These are phyloP conservation scores for Zygosaccharomyces lentus DNA, from an alignment of 805 yeast species.

Conservation along the genomic window DNA sequence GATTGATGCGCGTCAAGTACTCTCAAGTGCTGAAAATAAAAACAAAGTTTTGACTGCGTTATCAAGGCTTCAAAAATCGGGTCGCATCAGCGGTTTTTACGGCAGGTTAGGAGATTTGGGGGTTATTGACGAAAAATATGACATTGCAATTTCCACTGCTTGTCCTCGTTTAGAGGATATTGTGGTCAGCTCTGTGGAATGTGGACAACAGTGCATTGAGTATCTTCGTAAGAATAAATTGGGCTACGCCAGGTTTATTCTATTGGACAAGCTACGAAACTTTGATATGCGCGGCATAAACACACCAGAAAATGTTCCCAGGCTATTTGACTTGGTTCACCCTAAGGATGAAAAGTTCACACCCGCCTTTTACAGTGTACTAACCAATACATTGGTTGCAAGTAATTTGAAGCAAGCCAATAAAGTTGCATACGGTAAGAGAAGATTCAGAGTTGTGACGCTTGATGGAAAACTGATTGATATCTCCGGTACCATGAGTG, in stretches of 20 bases:
- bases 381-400: conserved; percentile 87
- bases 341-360: conserved; percentile 64
- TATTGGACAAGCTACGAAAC: conserved; percentile 66
- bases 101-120: conserved; percentile 94
- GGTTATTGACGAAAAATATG: conserved; percentile 81
- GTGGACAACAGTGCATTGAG: conserved; percentile 75
- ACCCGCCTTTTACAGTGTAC: conserved; percentile 85
- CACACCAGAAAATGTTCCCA: conserved; percentile 73
- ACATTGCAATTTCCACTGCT: conserved; percentile 92
- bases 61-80: conserved; percentile 65
- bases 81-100: conserved; percentile 78
- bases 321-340: conserved; percentile 77
- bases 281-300: conserved; percentile 53
- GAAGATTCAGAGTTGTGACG: conserved; percentile 85
- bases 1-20: conserved; percentile 59
- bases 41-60: conserved; percentile 70
- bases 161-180: conserved; percentile 86
- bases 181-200: conserved; percentile 77
- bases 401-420: conserved; percentile 74
- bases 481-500: conserved; percentile 91
- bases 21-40: conserved; percentile 58
- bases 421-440: conserved; percentile 76
- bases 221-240: conserved; percentile 74
- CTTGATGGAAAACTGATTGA: conserved; percentile 89
- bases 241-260: conserved; percentile 86